Conservation (phyloP, 306 rosid species). For the Prunus kanzakura region DNA sequence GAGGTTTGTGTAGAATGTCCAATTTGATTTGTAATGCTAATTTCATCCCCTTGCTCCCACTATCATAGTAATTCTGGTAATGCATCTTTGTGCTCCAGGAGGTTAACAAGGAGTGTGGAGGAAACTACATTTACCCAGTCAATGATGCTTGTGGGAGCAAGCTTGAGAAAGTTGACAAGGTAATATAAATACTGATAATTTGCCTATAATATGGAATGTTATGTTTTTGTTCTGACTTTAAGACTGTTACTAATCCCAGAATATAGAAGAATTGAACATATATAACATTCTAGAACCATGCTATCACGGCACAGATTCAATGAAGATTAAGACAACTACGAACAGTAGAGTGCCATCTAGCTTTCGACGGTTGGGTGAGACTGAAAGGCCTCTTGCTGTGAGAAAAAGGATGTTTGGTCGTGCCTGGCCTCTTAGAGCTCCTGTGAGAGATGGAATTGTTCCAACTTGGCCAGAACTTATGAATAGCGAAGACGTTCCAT, state of each 20-base stretch:
- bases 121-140: conserved; percentile 48
- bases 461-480: conserved; percentile 84
- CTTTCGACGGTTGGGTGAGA: conserved; percentile 67
- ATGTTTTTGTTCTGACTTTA: conserved; percentile 17
- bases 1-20: conserved; percentile 44
- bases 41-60: not conserved
- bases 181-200: conserved; percentile 23
- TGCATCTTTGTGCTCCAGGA: conserved; percentile 46
- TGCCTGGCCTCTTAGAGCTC: conserved; percentile 95
- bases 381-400: conserved; percentile 79
- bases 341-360: conserved; percentile 57
- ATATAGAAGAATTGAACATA: conserved; percentile 53
- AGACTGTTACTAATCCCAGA: conserved; percentile 41
- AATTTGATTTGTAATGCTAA: not conserved
- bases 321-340: conserved; percentile 27
- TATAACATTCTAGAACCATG: conserved; percentile 93
- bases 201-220: not conserved
- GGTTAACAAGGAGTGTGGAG: conserved; percentile 43
- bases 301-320: conserved; percentile 46
- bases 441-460: conserved; percentile 78
- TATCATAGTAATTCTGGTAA: conserved; percentile 21
- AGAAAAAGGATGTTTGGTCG: conserved; percentile 95
- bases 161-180: conserved; percentile 65
- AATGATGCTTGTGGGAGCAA: conserved; percentile 36
- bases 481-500: conserved; percentile 45